A percentile compares a stretch with the other conserved stretches of the same genome.
These are phyloP conservation scores for Apocynum venetum DNA, from an alignment of 257 asterid species.

Conservation along the genomic window DNA sequence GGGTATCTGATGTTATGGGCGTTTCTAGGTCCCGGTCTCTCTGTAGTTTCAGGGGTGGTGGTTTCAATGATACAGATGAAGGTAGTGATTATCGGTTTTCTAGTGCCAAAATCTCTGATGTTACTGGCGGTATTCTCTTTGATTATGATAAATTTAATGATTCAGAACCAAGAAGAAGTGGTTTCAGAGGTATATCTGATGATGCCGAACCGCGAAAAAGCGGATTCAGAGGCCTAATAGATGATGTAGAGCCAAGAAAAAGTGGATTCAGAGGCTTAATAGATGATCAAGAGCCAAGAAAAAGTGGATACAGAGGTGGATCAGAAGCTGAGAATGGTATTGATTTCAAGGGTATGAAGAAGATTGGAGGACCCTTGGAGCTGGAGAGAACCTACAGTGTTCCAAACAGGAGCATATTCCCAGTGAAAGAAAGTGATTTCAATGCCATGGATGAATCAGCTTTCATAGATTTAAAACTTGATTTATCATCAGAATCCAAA, in stretches of 20 bases:
- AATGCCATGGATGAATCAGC: slow-evolving; percentile 77
- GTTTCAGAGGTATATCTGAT: slow-evolving; percentile 13
- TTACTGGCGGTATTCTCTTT: slow-evolving; percentile 52
- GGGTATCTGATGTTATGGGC: slow-evolving; percentile 53
- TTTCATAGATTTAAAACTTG: slow-evolving; percentile 75
- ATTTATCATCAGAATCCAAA: slow-evolving; percentile 42
- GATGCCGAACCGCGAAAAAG: neutral
- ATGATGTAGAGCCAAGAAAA: slow-evolving; percentile 29
- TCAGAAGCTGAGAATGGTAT: slow-evolving; percentile 29
- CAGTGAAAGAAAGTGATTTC: slow-evolving; percentile 75
- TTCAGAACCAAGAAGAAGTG: slow-evolving; percentile 42
- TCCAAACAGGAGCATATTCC: slow-evolving; percentile 50
- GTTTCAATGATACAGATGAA: slow-evolving; percentile 38
- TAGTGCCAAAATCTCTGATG: slow-evolving; percentile 90
- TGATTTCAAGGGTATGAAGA: slow-evolving; percentile 26
- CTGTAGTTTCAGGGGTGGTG: slow-evolving; percentile 69
- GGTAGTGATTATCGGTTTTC: slow-evolving; percentile 52
- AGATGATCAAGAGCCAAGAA: slow-evolving; percentile 8
- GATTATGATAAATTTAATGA: slow-evolving; percentile 33
- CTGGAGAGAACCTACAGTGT: slow-evolving; percentile 38
- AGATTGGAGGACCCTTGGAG: slow-evolving; percentile 19
- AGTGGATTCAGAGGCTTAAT: slow-evolving; percentile 18
- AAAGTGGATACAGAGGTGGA: slow-evolving; percentile 25
- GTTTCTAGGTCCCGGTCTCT: slow-evolving; percentile 83
- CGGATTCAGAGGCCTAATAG: slow-evolving; percentile 28